A percentile compares a stretch with the other conserved stretches of the same genome.
phyloP scores from a whole-genome alignment of 1,284 basidiomycete genomes.

The Leccinum angustisporum region DNA sequence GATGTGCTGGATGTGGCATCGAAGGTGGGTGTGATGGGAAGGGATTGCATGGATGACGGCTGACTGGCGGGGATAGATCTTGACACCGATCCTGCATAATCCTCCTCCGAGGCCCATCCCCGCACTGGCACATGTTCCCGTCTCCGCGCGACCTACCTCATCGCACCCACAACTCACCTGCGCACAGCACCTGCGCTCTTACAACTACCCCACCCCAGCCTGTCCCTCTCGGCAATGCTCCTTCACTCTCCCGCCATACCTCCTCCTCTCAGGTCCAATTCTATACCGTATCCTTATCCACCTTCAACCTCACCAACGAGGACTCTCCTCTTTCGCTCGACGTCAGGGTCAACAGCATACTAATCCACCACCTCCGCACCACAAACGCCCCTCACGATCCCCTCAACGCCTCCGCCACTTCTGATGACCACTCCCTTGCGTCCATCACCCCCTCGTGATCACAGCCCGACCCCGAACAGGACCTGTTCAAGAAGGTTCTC shows the following conservation, averaged over 20 bases:
- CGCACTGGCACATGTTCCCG: conserved; percentile 41
- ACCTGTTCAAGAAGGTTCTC: conserved; percentile 67
- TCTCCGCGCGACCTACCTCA: conserved; percentile 31
- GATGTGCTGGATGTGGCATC: conserved; percentile 95
- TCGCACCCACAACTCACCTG: conserved; percentile 43
- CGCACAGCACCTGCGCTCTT: conserved; percentile 27
- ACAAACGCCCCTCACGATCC: conserved; percentile 21
- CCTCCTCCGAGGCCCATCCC: no score
- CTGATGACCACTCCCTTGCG: conserved; percentile 23
- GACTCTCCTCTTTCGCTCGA: conserved; percentile 40
- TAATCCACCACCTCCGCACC: conserved; percentile 48
- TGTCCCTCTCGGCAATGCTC: conserved; percentile 18
- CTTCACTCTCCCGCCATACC: conserved; percentile 20
- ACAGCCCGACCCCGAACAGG: conserved; percentile 26
- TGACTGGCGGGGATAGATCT: conserved; percentile 59
- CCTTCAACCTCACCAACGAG: conserved; percentile 11
- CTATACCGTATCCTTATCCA: conserved; percentile 28
- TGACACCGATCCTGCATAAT: conserved; percentile 85
- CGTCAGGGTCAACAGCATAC: conserved; percentile 58
- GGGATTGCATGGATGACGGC: conserved; percentile 10
- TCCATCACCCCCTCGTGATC: conserved; percentile 21
- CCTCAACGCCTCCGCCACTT: conserved; percentile 13
- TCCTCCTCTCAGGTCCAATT: conserved; percentile 37
- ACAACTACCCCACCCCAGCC: conserved; percentile 21
- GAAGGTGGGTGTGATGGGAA: conserved; percentile 62